phyloP scores from a whole-genome alignment of 495 filamentous ascomycete species.

The Endocarpon pusillum region DNA sequence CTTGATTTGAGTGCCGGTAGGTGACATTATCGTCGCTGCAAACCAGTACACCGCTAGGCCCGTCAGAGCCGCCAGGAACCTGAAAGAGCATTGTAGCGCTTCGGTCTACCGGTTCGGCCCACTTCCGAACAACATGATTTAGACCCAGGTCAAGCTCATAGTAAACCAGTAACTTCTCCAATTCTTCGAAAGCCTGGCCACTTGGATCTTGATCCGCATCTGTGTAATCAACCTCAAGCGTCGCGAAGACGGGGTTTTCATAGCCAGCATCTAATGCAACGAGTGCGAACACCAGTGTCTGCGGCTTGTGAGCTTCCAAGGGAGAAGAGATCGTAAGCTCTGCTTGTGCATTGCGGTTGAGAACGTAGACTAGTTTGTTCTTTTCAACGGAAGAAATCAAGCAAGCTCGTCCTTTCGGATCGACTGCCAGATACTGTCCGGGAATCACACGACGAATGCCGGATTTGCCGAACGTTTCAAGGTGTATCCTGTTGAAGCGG shows the following conservation, averaged over 20 bases:
- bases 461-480: constrained; percentile 96
- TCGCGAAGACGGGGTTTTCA: constrained; percentile 90
- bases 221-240: constrained; percentile 81
- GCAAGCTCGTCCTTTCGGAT: constrained; percentile 90
- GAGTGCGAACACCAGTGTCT: constrained; percentile 76
- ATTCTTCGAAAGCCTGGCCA: constrained; percentile 60
- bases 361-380: constrained; percentile 97
- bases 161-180: constrained; percentile 84
- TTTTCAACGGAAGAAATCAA: constrained; percentile 90
- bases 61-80: constrained; percentile 84
- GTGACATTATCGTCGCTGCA: constrained; percentile 90
- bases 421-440: constrained; percentile 83
- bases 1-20: constrained; percentile 85
- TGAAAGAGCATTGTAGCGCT: constrained; percentile 84
- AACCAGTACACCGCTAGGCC: constrained; percentile 85
- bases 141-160: constrained; percentile 93
- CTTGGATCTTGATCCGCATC: constrained; percentile 84
- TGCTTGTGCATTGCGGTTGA: constrained; percentile 87
- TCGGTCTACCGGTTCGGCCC: constrained; percentile 84
- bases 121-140: constrained; percentile 92
- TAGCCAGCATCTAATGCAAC: constrained; percentile 85
- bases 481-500: constrained; percentile 71
- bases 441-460: constrained; percentile 89
- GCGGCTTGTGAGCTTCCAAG: constrained; percentile 92
- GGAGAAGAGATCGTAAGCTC: constrained; percentile 94